Evolutionary conservation across 768 basidiomycete species (phyloP), one percentile per base, ranked within the genome.

Genomic region (Roridomyces roridus): DNA sequence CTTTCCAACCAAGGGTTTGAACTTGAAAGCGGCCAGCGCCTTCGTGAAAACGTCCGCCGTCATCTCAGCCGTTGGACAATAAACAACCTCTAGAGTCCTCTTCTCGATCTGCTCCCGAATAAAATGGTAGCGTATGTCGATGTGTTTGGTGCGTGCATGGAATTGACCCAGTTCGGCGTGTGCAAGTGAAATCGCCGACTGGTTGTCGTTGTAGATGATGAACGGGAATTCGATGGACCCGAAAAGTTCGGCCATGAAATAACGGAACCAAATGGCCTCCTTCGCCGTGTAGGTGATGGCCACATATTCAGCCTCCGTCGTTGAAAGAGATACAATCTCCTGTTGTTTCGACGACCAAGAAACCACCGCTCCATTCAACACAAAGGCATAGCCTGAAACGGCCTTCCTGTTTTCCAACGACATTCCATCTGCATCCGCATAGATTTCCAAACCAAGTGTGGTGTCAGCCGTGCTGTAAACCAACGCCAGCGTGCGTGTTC

Each of bases 141-240:
- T 53, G 25, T 53, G 51, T 28, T 53, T 45, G 34, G 51, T 53
- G 21, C 51, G 43, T 12, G 51, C 51, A 29, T 52, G 51, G 23
- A 37, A 53, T 39, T 45, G 50, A 7, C 51, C 43, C 6, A 53
- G 43, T 37, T 53, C 51, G 23, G 41, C 48, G 17, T 50, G 37
- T 9, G 25, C 24, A 20, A 50, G 36, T 20, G 48, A 18, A 20
- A 51, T 45, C 4, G 51, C 51, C 10, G 51, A 52, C 51, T 52
- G 51, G 37, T 52, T 52, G 21, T 52, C 51, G 20, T 44, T 52
- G 15, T 43, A 52, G 34, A 52, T 44, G 41, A 31, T 4, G 39
- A 18, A 1, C 39, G 25, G 20, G 20, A 34, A 8, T 37, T n/a
- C 42, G 18, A 51, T 23, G n/a, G n/a, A n/a, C n/a, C n/a, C n/a